Percentiles rank a stretch among this genome's conserved stretches.
phyloP scores from a whole-genome alignment of 2,329 filamentous ascomycete genomes.

The Zopfia rhizophila region DNA sequence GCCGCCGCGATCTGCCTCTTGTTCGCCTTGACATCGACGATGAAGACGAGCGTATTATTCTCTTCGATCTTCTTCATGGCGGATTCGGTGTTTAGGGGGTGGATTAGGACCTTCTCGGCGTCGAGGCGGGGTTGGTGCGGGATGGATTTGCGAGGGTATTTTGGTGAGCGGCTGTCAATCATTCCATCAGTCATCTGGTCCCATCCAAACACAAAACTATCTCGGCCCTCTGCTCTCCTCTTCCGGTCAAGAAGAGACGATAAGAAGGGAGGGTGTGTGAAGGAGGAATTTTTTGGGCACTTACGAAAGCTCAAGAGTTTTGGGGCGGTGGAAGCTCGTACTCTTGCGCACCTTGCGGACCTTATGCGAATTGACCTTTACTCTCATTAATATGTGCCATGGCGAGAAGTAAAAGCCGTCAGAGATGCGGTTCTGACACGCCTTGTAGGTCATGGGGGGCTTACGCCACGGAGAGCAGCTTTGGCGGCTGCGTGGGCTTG shows the following conservation, averaged over 20 bases:
- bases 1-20: constrained; percentile 99
- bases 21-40: constrained; percentile 90
- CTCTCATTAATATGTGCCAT: constrained; percentile 51
- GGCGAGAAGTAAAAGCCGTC: constrained; percentile 60
- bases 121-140: constrained; percentile 90
- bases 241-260: too few relatives aligned
- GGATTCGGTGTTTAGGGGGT: constrained; percentile 98
- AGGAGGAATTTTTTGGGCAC: too few relatives aligned
- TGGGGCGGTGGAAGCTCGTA: constrained; percentile 97
- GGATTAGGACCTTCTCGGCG: constrained; percentile 96
- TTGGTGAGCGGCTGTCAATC: constrained; percentile 78
- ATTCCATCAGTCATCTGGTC: too few relatives aligned
- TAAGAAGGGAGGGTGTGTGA: too few relatives aligned
- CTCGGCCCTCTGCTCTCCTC: too few relatives aligned
- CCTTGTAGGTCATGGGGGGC: constrained; percentile 58
- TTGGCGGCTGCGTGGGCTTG: constrained; percentile 95
- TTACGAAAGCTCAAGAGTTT: constrained; percentile 86
- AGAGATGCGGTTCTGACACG: constrained; percentile 63
- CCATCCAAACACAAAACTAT: too few relatives aligned
- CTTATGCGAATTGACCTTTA: constrained; percentile 80
- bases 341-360: constrained; percentile 88
- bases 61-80: constrained; percentile 99
- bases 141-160: constrained; percentile 97
- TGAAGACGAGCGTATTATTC: constrained; percentile 99
- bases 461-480: constrained; percentile 94